phyloP scores from a whole-genome alignment of 2,329 filamentous ascomycete species.

The Arthrinium puccinioides region DNA sequence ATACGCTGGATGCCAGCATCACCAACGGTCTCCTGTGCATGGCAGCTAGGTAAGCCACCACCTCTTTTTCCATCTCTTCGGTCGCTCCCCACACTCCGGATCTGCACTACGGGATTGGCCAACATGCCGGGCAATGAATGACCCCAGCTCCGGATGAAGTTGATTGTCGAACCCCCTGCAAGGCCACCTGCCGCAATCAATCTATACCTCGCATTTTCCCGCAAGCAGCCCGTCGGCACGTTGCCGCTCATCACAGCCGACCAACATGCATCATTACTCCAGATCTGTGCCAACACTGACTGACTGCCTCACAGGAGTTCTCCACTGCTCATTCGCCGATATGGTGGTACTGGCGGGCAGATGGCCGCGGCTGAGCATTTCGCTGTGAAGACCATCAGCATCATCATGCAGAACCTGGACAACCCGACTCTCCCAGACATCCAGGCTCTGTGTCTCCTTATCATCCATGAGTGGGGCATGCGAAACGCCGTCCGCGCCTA shows the following conservation, averaged over 20 bases:
- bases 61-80: conserved; percentile 9
- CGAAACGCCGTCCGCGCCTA: conserved; percentile 56
- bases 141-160: no score
- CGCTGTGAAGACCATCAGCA: conserved; percentile 47
- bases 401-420: conserved; percentile 52
- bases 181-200: conserved; percentile 3
- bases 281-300: no score
- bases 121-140: no score
- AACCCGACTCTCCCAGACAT: conserved; percentile 54
- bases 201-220: neutral
- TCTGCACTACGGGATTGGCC: no score
- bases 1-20: conserved; percentile 46
- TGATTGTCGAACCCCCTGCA: neutral
- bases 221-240: conserved; percentile 1
- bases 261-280: no score
- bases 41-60: conserved; percentile 44
- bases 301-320: conserved; percentile 45
- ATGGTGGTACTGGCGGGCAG: conserved; percentile 43
- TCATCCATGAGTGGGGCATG: conserved; percentile 57
- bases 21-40: conserved; percentile 51
- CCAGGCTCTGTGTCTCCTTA: conserved; percentile 52
- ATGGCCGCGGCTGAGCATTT: conserved; percentile 52
- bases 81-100: conserved; percentile 10
- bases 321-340: conserved; percentile 47
- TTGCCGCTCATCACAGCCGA: neutral